Evolutionary conservation across 1,284 basidiomycete genomes (phyloP), one percentile per base, ranked within the genome.

Genomic region (Pseudozyma pruni): DNA sequence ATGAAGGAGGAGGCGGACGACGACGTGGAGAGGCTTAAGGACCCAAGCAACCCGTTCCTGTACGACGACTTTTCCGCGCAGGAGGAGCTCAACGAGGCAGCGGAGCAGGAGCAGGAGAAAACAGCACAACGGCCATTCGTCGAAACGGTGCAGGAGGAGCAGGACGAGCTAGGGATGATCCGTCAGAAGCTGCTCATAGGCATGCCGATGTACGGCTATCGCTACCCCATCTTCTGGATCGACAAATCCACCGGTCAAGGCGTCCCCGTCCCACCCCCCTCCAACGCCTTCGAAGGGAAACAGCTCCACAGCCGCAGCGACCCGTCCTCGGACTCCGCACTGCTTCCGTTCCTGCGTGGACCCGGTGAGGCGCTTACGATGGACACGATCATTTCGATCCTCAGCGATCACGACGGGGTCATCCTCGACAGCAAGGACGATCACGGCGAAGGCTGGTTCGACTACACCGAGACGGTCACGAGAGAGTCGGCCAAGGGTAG

Each of bases 161-260:
- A 37, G 22, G 59, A 51, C 19, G 44, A 53, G 1, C 25, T 59
- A 7, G 38, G 31, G 5, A 7, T 39, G 20, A 54, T 62, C 16
- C 4, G 55, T n/a, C 55, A 51, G 0, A 61, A 72, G 38, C 46
- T 67, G 3, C 47, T 72, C 35, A 67, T 72, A 59, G 69, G 69
- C 3, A 47, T 72, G 39, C 69, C 69, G 0, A 58, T 72, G 58
- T 72, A 72, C 31, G 58, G 44, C n/a, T 72, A 72, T 17, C 59
- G 51, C 17, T 72, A 72, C 22, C 69, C 69, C 2, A 8, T 72
- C 5, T 67, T 72, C 34, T 67, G 50, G 45, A 43, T 72, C 55
- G 55, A 67, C 37, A 44, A 42, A 7, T 31, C 42, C 4, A 54
- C 55, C 0, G 63, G 69, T 11, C 57, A 61, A 32, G 68, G 68